phyloP scores from a whole-genome alignment of 2,329 filamentous ascomycete species.

The Scedosporium aurantiacum region DNA sequence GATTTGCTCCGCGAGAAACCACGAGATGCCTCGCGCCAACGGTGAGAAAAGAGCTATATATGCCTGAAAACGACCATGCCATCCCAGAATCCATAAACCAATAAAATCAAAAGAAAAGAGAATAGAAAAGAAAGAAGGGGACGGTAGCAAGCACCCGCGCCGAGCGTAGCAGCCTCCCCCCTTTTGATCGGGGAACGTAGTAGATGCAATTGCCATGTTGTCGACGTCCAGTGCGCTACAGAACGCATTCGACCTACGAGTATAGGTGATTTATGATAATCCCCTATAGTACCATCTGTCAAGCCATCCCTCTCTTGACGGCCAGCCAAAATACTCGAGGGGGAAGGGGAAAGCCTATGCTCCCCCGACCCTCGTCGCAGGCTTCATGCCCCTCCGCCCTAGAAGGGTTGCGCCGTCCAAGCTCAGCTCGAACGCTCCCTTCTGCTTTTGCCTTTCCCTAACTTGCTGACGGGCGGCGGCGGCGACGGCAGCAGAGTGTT shows the following conservation, averaged over 20 bases:
- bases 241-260: too few relatives aligned
- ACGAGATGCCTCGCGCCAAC: neutral
- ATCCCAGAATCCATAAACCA: neutral
- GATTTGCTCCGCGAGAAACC: neutral
- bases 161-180: too few relatives aligned
- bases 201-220: too few relatives aligned
- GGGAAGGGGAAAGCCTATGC: slow-evolving; percentile 5
- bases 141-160: neutral
- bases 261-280: neutral
- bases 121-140: neutral
- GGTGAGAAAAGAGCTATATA: neutral
- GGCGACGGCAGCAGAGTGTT: slow-evolving; percentile 76
- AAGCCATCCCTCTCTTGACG: neutral
- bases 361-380: slow-evolving; percentile 30
- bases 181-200: too few relatives aligned
- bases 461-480: slow-evolving; percentile 76
- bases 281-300: neutral
- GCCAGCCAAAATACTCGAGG: neutral
- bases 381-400: slow-evolving; percentile 54
- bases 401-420: slow-evolving; percentile 84
- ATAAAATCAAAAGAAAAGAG: neutral
- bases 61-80: neutral
- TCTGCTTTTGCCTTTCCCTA: slow-evolving; percentile 52
- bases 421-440: slow-evolving; percentile 82
- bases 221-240: too few relatives aligned